Base-by-base conservation (phyloP, 2,329 filamentous ascomycete genomes). In the Ophiostoma triangulosporum region DNA sequence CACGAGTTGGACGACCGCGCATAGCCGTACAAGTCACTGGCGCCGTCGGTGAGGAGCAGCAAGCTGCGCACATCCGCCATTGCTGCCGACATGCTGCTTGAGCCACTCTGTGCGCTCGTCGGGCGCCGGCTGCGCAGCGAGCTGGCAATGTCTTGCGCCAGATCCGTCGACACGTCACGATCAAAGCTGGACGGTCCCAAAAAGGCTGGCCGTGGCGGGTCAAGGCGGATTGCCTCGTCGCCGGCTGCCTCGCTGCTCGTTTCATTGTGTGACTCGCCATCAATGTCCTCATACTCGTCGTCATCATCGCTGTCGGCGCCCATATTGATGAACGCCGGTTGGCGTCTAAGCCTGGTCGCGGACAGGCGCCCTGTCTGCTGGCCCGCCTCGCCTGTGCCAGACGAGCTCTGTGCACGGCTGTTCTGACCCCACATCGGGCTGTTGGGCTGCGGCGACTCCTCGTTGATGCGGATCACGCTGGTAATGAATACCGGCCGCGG, bases 1-100 rank as follows among this genome's bases (percentile, higher is more conserved):
- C 58, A 60, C 4, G 58, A 60, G 27, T 40, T 48, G 38, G 54
- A 54, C 35, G 58, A 57, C 20, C 48, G 38, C 9, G 53, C 22
- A 48, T 43, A 35, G 12, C 22, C 48, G 20, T 38, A 17, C 43
- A 17, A 26, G 17, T 22, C n/a, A 32, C 50, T 31, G 24, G 24
- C 9, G 7, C 33, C 22, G 17, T 24, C 54, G 2, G 53, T 53
- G 15, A 55, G 29, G 40, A 59, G 22, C 48, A 59, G 27, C 27
- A 58, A 35, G 27, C 57, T 58, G 27, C 55, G 54, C 6, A 59
- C 57, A 24, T 59, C 58, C n/a, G 57, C 58, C 53, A 59, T 58
- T 29, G 58, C 58, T 1, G 57, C 57, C 11, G 58, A 59, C 22
- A 59, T 55, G 33, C 58, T 51, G 54, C 56, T 57, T 35, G 52